Evolutionary conservation across 306 rosid species (phyloP), one percentile per base, ranked within the genome.

Genomic region (Trichosanthes cucumerina): DNA sequence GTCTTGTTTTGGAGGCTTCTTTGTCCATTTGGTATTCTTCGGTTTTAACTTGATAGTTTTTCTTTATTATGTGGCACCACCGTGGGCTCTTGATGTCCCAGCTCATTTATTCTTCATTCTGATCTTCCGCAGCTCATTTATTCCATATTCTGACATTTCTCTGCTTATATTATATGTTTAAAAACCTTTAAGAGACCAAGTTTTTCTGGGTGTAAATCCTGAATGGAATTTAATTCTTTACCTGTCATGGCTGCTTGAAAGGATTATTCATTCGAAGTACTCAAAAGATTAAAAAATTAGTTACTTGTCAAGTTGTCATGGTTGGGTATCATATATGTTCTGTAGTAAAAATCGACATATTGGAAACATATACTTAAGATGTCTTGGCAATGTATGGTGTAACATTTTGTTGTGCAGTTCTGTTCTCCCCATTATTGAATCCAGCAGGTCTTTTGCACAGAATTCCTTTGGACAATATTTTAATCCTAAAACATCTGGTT

Each of bases 1-100:
- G 81, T 63, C 75, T 63, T 78, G 21, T 60, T 62, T 63, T 52
- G 58, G 49, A 63, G 69, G 57, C 41, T 26, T 78, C 44, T 46
- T 36, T 62, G 34, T 60, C 59, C 41, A n/a, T n/a, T 78, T 73
- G 41, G 77, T 26, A 46, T 16, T 72, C 31, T 23, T 47, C 2
- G 43, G 43, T 73, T 7, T 47, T 15, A 47, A 47, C 36, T 26
- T 47, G 24, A 15, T 47, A 7, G 53, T 2, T 68, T 23, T 41
- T 41, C 75, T 68, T 41, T 19, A 38, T 68, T 68, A 68, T 41
- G 46, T 68, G 73, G 31, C 52, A 68, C 9, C 75, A 41, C 53
- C 19, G 14, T 41, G 18, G 52, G 75, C 31, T 41, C 75, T 68
- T 19, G 73, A 65, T 65, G 73, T 38, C 28, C 72, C 46, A 33